Percentiles rank a stretch among this genome's conserved stretches.
Evolutionary conservation across 208 protist species (phyloP).

Genomic region (Trypanosoma caninum): DNA sequence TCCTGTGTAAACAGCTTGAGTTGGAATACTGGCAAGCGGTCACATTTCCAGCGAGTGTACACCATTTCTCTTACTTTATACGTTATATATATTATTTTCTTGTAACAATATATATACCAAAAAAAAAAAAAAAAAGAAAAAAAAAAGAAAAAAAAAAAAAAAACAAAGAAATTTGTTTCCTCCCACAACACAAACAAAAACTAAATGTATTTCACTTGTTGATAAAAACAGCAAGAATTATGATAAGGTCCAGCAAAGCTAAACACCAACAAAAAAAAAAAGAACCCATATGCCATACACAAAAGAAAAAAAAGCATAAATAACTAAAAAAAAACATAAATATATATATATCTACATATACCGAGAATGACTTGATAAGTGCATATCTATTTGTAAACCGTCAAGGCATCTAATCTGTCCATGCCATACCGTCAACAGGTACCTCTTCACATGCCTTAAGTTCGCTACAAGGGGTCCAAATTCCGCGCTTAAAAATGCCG

Average conservation of each 20-base stretch:
- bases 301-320: background rate
- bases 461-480: slow-evolving; percentile 68
- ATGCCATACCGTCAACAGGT: slow-evolving; percentile 61
- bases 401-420: slow-evolving; percentile 29
- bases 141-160: slow-evolving; percentile 1
- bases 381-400: slow-evolving; percentile 2
- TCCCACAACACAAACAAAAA: no score
- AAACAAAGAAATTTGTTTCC: slow-evolving; percentile 3
- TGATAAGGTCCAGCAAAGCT: no score
- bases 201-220: no score
- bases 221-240: no score
- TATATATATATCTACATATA: slow-evolving; percentile 1
- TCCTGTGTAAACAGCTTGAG: slow-evolving; percentile 88
- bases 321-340: background rate
- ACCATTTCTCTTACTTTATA: slow-evolving; percentile 49
- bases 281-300: background rate
- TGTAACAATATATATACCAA: background rate
- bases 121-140: slow-evolving; percentile 1
- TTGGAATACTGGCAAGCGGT: slow-evolving; percentile 79
- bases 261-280: background rate
- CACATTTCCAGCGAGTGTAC: slow-evolving; percentile 92
- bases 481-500: slow-evolving; percentile 67
- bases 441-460: slow-evolving; percentile 63
- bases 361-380: background rate
- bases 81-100: background rate